These are phyloP conservation scores for Pseudocercospora cruenta DNA, from an alignment of 2,329 filamentous ascomycete genomes.

Conservation along the genomic window DNA sequence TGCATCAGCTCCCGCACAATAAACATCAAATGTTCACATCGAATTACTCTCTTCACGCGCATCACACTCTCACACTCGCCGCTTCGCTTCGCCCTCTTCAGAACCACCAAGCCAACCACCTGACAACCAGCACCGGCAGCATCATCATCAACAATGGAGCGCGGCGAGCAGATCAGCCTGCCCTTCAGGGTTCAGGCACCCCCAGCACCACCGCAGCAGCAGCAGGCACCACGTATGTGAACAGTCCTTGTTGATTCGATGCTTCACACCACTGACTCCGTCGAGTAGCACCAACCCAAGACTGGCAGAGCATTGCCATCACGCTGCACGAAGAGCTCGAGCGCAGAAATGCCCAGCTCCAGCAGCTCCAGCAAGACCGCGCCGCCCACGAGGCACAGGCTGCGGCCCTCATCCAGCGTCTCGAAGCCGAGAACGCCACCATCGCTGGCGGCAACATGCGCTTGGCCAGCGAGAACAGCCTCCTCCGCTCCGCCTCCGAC, in stretches of 20 bases:
- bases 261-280: not conserved
- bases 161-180: not conserved
- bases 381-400: not conserved
- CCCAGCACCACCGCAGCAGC: not conserved
- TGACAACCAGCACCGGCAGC: not conserved
- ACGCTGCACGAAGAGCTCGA: not conserved
- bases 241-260: not conserved
- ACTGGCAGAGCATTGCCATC: not conserved
- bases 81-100: not conserved
- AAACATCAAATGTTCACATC: not conserved
- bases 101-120: not conserved
- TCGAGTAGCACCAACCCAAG: not conserved
- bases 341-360: not conserved
- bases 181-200: not conserved
- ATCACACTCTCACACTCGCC: not conserved
- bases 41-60: not conserved
- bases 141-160: not conserved
- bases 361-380: not conserved
- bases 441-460: not conserved
- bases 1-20: not conserved
- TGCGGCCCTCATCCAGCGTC: not conserved
- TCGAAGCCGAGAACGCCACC: not conserved
- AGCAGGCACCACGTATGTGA: not conserved
- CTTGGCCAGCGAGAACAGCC: not conserved
- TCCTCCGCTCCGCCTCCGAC: not conserved